A percentile compares a stretch with the other conserved stretches of the same genome.
These are phyloP conservation scores for Paramecium primaurelia DNA, from an alignment of 73 alveolate species.

Conservation along the genomic window DNA sequence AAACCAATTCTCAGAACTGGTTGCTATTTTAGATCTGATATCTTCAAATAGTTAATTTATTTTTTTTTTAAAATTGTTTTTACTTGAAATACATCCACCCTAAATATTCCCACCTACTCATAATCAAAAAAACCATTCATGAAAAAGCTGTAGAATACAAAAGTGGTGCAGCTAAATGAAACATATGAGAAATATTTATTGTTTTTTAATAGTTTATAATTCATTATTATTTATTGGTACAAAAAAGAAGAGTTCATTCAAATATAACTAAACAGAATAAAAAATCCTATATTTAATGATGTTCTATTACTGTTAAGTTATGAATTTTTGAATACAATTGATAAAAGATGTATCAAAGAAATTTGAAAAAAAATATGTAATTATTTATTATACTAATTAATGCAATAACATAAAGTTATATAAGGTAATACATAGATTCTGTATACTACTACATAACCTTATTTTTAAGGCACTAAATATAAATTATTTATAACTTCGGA, in stretches of 20 bases:
- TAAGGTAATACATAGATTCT: neutral
- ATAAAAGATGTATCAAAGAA: neutral
- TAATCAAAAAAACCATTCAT: too few relatives aligned
- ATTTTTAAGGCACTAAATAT: conserved; percentile 30
- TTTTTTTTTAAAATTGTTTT: too few relatives aligned
- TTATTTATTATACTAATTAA: neutral
- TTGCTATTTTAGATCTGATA: too few relatives aligned
- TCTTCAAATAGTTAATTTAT: too few relatives aligned
- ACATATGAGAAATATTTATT: too few relatives aligned
- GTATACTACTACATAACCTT: neutral
- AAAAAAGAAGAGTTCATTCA: neutral
- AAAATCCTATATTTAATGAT: too few relatives aligned
- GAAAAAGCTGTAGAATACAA: too few relatives aligned
- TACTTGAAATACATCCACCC: too few relatives aligned
- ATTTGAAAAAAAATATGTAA: neutral
- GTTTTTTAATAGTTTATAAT: neutral
- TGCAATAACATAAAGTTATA: neutral
- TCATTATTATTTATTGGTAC: neutral
- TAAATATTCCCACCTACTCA: too few relatives aligned
- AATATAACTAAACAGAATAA: neutral
- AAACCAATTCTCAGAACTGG: too few relatives aligned
- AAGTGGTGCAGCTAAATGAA: too few relatives aligned
- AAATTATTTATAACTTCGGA: neutral
- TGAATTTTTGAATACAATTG: neutral
- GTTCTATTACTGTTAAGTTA: neutral